A percentile compares a stretch with the other conserved stretches of the same genome.
These are phyloP conservation scores for Acanthamoeba comandoni DNA, from an alignment of 208 protist genomes.

Conservation along the genomic window DNA sequence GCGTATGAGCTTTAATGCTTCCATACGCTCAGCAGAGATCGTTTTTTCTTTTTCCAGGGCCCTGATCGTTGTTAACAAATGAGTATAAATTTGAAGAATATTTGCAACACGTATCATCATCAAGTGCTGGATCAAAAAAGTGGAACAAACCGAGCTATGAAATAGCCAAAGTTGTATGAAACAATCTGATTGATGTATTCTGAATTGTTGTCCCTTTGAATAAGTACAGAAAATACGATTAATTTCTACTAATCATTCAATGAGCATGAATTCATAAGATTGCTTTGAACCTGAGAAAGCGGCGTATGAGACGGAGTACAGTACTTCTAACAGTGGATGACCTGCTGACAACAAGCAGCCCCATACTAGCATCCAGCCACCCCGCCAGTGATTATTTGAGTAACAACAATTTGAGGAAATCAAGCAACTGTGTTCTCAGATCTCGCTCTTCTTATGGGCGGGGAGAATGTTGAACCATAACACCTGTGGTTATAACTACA, in stretches of 20 bases:
- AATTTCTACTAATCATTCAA: no score
- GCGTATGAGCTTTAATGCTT: conserved; percentile 37
- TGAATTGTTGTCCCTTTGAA: background rate
- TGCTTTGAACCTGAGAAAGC: no score
- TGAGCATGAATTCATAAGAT: no score
- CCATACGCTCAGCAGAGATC: conserved; percentile 61
- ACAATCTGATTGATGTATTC: background rate
- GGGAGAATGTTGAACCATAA: background rate
- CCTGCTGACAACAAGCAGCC: no score
- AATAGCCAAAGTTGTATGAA: background rate
- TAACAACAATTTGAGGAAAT: background rate
- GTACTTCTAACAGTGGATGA: no score
- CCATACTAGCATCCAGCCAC: no score
- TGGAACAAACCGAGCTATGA: background rate
- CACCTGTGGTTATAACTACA: background rate
- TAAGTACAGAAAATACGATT: background rate
- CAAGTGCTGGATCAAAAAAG: background rate
- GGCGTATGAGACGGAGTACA: no score
- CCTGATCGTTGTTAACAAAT: background rate
- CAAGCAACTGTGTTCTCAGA: background rate
- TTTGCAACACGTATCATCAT: no score
- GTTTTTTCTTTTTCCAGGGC: background rate
- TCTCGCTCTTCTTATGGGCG: no score
- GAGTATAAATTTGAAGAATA: no score
- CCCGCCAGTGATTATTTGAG: no score